Conservation (phyloP, 2,329 filamentous ascomycete genomes). For the Pyrenophora graminea region DNA sequence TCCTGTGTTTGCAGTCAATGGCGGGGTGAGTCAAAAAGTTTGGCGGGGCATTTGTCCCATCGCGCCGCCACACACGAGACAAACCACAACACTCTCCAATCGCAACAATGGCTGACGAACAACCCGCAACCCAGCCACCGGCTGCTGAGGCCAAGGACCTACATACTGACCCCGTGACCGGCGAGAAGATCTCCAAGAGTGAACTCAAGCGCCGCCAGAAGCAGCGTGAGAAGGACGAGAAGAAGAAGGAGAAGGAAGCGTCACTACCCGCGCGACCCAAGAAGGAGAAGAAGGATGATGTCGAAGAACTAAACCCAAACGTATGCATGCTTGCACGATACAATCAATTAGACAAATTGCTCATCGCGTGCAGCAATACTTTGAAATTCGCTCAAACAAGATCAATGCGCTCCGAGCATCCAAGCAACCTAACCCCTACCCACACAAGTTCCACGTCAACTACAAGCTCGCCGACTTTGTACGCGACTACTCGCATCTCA, state of each 20-base stretch:
- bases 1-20: constrained; percentile 13
- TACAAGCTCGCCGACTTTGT: constrained; percentile 82
- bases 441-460: constrained; percentile 89
- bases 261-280: constrained; percentile 64
- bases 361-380: constrained; percentile 71
- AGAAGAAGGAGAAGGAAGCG: constrained; percentile 83
- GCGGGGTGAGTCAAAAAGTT: constrained; percentile 31
- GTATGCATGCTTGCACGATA: constrained; percentile 51
- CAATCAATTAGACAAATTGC: constrained; percentile 13
- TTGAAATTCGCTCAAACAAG: constrained; percentile 87
- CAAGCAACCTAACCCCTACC: constrained; percentile 78
- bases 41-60: constrained; percentile 21
- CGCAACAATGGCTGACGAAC: constrained; percentile 41
- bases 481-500: constrained; percentile 76
- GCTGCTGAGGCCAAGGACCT: constrained; percentile 61
- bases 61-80: constrained; percentile 23
- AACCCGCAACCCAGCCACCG: constrained; percentile 31
- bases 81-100: constrained; percentile 9
- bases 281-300: constrained; percentile 64
- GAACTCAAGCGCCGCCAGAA: constrained; percentile 92
- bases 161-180: constrained; percentile 88
- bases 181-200: constrained; percentile 69
- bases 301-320: constrained; percentile 74
- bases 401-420: constrained; percentile 76
- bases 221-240: constrained; percentile 85